These are phyloP conservation scores for Aphanomyces invadans DNA, from an alignment of 352 stramenopile species.

Conservation along the genomic window DNA sequence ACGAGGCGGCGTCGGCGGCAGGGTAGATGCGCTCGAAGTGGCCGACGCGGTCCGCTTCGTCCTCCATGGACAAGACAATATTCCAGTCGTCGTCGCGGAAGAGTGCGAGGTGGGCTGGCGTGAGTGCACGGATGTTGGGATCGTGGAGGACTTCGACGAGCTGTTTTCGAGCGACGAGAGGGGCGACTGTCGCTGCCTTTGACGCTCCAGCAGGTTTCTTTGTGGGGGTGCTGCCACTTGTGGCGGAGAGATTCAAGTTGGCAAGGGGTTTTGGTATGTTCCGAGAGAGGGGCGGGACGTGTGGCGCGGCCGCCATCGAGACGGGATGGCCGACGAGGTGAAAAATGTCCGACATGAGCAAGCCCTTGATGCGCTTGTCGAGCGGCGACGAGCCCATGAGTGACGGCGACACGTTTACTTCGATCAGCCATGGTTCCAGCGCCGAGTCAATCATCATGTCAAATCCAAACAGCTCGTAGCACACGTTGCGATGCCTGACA, in stretches of 20 bases:
- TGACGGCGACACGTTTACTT: constrained; percentile 70
- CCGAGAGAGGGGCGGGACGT: too few relatives aligned
- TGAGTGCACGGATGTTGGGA: constrained; percentile 33
- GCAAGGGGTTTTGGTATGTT: too few relatives aligned
- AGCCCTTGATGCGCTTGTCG: constrained; percentile 60
- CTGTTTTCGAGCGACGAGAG: constrained; percentile 33
- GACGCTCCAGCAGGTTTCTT: constrained; percentile 12
- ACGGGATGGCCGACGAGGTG: constrained; percentile 66
- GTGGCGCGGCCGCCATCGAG: too few relatives aligned
- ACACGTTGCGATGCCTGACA: constrained; percentile 27
- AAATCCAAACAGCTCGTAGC: constrained; percentile 72
- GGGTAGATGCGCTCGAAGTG: constrained; percentile 73
- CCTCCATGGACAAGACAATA: constrained; percentile 55
- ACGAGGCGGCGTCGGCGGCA: constrained; percentile 7
- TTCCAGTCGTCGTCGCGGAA: constrained; percentile 52
- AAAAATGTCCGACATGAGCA: constrained; percentile 74
- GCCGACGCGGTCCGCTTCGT: constrained; percentile 56
- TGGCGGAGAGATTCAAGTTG: too few relatives aligned
- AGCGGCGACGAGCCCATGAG: constrained; percentile 71
- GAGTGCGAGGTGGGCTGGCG: constrained; percentile 42
- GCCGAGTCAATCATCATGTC: constrained; percentile 61
- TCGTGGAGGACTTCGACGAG: constrained; percentile 55
- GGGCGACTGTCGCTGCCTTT: too few relatives aligned
- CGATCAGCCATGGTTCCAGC: constrained; percentile 56
- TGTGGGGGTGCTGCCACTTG: not conserved